phyloP scores from a whole-genome alignment of 495 filamentous ascomycete genomes.

The Penicillium manginii region DNA sequence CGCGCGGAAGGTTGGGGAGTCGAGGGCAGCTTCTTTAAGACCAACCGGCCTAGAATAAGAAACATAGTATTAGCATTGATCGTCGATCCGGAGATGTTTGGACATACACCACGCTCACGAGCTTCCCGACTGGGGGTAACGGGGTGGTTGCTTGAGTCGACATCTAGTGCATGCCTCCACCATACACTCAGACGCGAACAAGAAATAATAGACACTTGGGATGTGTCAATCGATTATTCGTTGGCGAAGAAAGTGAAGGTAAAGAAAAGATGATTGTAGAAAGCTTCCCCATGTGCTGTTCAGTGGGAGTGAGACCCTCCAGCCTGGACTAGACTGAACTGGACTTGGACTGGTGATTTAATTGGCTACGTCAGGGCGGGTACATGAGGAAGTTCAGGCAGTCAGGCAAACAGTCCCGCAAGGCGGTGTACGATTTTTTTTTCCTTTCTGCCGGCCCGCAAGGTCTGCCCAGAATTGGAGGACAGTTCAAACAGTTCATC shows the following conservation, averaged over 20 bases:
- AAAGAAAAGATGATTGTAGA: conserved; percentile 14
- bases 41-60: conserved; percentile 68
- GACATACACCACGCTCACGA: conserved; percentile 59
- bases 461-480: conserved; percentile 14
- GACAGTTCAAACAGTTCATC: conserved; percentile 1
- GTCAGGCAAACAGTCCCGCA: conserved; percentile 16
- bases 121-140: conserved; percentile 55
- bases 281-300: conserved; percentile 23
- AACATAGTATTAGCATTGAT: conserved; percentile 20
- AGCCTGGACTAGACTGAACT: conserved; percentile 2
- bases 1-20: conserved; percentile 93
- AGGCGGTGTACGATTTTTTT: conserved; percentile 38
- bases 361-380: conserved; percentile 49
- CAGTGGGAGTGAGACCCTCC: conserved; percentile 9
- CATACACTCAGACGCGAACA: conserved; percentile 40
- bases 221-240: conserved; percentile 6
- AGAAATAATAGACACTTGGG: conserved; percentile 10
- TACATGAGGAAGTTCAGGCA: conserved; percentile 16
- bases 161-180: conserved; percentile 51
- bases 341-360: conserved; percentile 27
- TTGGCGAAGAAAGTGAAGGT: conserved; percentile 10
- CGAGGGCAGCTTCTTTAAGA: conserved; percentile 91
- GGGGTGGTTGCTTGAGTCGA: conserved; percentile 48
- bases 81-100: not conserved
- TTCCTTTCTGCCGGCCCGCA: conserved; percentile 33